A percentile compares a stretch with the other conserved stretches of the same genome.
Conservation (phyloP, 75 land plant species). For the Picea glauca region DNA sequence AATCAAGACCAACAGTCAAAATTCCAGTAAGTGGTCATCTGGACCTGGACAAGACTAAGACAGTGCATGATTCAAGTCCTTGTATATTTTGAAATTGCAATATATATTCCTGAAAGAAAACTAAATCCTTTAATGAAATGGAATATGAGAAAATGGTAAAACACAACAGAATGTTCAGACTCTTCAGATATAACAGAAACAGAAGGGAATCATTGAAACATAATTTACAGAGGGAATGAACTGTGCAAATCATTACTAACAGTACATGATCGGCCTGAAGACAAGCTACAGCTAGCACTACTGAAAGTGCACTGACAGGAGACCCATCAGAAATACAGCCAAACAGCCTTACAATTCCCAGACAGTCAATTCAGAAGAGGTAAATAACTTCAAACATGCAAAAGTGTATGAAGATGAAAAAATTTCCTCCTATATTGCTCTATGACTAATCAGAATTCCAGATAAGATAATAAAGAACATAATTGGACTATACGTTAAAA, state of each 20-base stretch:
- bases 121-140: background rate
- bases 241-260: background rate
- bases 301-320: background rate
- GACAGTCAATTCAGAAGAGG: background rate
- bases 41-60: slow-evolving; percentile 5
- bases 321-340: background rate
- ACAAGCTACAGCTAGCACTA: background rate
- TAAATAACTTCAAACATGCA: background rate
- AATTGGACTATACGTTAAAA: background rate
- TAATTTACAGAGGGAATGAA: background rate
- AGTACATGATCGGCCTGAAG: background rate
- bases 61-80: background rate
- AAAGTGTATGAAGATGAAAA: background rate
- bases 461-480: background rate
- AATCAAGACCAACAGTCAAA: slow-evolving; percentile 8
- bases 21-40: background rate
- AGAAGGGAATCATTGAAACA: background rate
- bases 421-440: background rate
- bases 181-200: background rate
- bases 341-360: background rate
- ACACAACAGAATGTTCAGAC: no score
- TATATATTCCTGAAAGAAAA: background rate
- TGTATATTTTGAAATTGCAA: background rate
- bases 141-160: background rate
- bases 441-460: background rate